Base-by-base conservation (phyloP, 495 filamentous ascomycete species). In the Durotheca rogersii region DNA sequence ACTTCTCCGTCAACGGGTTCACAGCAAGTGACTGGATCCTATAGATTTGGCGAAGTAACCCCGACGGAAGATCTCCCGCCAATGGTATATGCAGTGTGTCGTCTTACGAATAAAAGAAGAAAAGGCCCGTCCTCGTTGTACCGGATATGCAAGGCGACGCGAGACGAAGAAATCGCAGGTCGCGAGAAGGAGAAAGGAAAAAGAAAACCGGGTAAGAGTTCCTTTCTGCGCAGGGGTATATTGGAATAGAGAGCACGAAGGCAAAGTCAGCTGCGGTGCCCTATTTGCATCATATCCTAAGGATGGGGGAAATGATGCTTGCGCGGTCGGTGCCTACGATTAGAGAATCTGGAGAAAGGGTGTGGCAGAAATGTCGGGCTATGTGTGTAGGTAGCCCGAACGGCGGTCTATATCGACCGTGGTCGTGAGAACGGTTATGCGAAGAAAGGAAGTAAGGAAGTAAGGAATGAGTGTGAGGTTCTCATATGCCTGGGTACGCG, bases 401-500 rank as follows among this genome's bases (percentile, higher is more conserved):
- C 17, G 23, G 30, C 16, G 32, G 10, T 11, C 5, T 19, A 36
- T 10, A 14, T 11, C 3, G n/a, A n/a, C 19, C 6, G 35, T 18
- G 19, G 15, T 39, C 31, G 10, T 18, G 31, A 12, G 17, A 46
- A 56, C n/a, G n/a, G n/a, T n/a, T n/a, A n/a, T n/a, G n/a, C n/a
- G n/a, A n/a, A n/a, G n/a, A n/a, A n/a, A n/a, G n/a, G n/a, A n/a
- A n/a, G n/a, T 21, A 46, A 16, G 19, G 23, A 23, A 33, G 45
- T 29, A 60, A 47, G n/a, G 33, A 64, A 47, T 18, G 34, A 51
- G 47, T 25, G 39, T 32, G 21, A n/a, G 42, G 9, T 16, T 33
- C 5, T 58, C 41, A 65, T 17, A 51, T 11, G 20, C 46, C 52
- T 18, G 67, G 70, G 50, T 72, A 72, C 18, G 65, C 61, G 33